Evolutionary conservation across 2,329 filamentous ascomycete species (phyloP).

Genomic region (Dryadomyces quercivorus): DNA sequence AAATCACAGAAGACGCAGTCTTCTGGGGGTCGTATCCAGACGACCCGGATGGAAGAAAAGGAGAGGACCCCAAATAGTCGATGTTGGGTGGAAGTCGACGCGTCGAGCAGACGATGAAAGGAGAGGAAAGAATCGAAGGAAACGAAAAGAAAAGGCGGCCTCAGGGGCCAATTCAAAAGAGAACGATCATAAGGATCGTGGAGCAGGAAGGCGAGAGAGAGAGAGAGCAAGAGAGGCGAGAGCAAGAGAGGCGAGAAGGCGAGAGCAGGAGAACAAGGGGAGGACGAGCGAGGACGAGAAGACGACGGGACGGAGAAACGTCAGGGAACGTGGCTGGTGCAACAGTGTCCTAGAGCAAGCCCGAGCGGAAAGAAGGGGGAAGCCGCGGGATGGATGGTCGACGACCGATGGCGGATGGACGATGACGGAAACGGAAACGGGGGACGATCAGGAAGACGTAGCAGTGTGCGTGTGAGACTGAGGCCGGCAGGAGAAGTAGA

Average conservation of each 20-base stretch:
- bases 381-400: neutral
- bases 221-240: neutral
- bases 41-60: conserved; percentile 3
- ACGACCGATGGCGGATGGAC: neutral
- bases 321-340: no score
- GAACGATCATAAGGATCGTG: conserved; percentile 23
- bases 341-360: neutral
- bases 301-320: no score
- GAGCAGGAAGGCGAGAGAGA: conserved; percentile 1
- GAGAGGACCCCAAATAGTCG: neutral
- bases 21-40: conserved; percentile 10
- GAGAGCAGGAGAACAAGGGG: neutral
- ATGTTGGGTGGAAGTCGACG: conserved; percentile 18
- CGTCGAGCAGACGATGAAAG: conserved; percentile 14
- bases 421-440: no score
- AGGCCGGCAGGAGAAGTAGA: neutral
- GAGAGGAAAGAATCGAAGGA: conserved; percentile 16
- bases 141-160: conserved; percentile 16
- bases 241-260: neutral
- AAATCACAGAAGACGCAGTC: conserved; percentile 3
- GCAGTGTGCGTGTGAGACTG: no score
- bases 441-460: no score
- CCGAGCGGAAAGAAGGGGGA: neutral
- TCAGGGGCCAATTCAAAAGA: conserved; percentile 25
- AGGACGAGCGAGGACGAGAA: neutral